Evolutionary conservation across 2,329 filamentous ascomycete species (phyloP), one percentile per base, ranked within the genome.

Genomic region (Pseudocercospora macadamiae): DNA sequence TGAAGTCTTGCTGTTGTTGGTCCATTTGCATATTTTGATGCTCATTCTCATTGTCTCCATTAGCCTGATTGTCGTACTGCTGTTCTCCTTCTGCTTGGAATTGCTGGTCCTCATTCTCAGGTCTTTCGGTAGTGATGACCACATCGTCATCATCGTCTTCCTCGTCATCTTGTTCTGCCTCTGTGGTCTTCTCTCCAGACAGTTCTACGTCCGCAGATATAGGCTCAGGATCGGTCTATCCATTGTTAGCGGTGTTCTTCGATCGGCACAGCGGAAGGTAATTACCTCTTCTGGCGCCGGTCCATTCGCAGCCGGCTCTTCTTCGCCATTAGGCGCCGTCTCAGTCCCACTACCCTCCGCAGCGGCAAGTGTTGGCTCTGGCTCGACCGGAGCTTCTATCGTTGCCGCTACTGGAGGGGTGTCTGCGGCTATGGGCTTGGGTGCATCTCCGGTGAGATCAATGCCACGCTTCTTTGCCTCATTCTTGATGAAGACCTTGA

Each of bases 401-500:
- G 51, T 18, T 14, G 19, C 55, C 12, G 51, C 54, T 3, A 57
- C 56, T 25, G 54, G 57, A 18, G 59, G 51, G 25, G 56, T 56
- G 14, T 64, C 57, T 19, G 47, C 14, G 19, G 70, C 65, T 4
- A 73, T 42, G n/a, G 58, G 58, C 23, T 53, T 56, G 10, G 54
- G 54, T 9, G 54, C 44, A 54, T 56, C 54, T 39, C 58, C 69
- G 18, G 49, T 64, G 36, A 56, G 57, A 6, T 66, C 67, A 37
- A 59, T 68, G 30, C 57, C 60, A n/a, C 67, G 66, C 63, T 71
- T 79, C 82, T 96, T 96, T 75, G 96, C 90, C 66, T 92, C 90
- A 0, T 89, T 96, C 69, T 93, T 90, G 49, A 99, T 77, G 71
- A 96, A 99, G 10, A 95, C 90, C 67, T 90, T 89, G 66, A 97